Percentiles rank a stretch among this genome's conserved stretches.
Evolutionary conservation across 331 rosid genomes (phyloP).

Genomic region (Acacia pycnantha): DNA sequence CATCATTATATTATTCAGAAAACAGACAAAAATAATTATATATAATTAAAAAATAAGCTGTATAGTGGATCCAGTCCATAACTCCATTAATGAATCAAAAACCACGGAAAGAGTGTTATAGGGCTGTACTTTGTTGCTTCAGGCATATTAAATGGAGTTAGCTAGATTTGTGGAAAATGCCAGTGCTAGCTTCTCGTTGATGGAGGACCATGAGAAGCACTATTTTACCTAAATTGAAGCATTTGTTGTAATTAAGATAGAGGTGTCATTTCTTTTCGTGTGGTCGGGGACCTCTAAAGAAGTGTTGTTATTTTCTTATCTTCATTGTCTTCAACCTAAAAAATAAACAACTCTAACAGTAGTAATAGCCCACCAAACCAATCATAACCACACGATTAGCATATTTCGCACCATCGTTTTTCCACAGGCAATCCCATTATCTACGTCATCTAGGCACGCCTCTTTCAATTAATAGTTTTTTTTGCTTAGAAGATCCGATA

Average conservation of each 20-base stretch:
- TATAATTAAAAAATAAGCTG: background rate
- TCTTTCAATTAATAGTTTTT: background rate
- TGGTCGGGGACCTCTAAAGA: slow-evolving; percentile 25
- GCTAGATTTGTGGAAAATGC: slow-evolving; percentile 10
- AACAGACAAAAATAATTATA: background rate
- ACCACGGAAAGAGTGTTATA: slow-evolving; percentile 1
- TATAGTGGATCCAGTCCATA: slow-evolving; percentile 21
- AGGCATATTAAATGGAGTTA: background rate
- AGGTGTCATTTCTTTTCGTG: slow-evolving; percentile 9
- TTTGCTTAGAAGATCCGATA: too few relatives aligned
- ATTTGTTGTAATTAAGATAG: background rate
- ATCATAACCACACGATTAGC: slow-evolving; percentile 28
- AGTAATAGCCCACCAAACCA: slow-evolving; percentile 22
- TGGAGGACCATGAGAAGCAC: background rate
- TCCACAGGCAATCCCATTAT: slow-evolving; percentile 35
- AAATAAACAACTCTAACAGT: background rate
- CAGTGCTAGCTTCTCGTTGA: background rate
- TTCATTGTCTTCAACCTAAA: slow-evolving; percentile 23
- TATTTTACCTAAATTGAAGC: slow-evolving; percentile 5
- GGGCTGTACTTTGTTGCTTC: background rate
- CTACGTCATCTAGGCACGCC: background rate
- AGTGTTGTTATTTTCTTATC: slow-evolving; percentile 19
- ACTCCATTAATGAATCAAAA: background rate
- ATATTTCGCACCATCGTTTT: slow-evolving; percentile 34
- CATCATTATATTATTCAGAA: background rate